Evolutionary conservation across 75 land plant genomes (phyloP).

Genomic region (Picea sitchensis): DNA sequence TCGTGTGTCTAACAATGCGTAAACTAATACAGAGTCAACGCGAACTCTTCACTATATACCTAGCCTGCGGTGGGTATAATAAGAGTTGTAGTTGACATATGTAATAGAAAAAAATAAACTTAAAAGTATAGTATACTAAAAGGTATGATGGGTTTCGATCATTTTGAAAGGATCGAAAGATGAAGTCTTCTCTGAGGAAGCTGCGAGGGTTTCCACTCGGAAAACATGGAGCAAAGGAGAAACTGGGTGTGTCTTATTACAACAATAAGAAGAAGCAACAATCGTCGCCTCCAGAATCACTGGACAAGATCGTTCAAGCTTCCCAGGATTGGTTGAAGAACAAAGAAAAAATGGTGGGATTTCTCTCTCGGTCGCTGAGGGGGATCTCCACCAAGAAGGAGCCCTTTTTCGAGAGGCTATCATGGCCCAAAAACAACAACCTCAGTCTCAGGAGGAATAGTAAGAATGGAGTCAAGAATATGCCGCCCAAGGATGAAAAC

Average conservation of each 20-base stretch:
- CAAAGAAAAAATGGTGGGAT: neutral
- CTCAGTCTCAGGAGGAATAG: neutral
- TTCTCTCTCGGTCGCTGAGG: neutral
- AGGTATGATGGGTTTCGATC: no score
- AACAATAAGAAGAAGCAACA: neutral
- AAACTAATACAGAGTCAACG: no score
- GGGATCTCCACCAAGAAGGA: neutral
- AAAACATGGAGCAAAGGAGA: conserved; percentile 24
- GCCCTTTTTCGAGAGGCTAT: neutral
- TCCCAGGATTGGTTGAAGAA: conserved; percentile 14
- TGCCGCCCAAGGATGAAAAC: conserved; percentile 3
- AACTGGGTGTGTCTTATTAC: neutral
- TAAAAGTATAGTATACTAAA: no score
- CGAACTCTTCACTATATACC: no score
- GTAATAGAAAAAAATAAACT: no score
- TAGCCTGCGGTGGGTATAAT: no score
- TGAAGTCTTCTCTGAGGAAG: conserved; percentile 43
- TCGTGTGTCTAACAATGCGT: no score
- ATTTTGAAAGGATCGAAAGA: neutral
- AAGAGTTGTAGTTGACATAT: no score
- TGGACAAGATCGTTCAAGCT: conserved; percentile 37
- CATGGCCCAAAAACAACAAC: neutral
- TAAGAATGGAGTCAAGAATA: neutral
- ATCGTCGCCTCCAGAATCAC: conserved; percentile 1
- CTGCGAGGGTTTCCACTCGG: conserved; percentile 30